These are phyloP conservation scores for Debaryomyces robertsiae DNA, from an alignment of 1,139 yeast species.

Conservation along the genomic window DNA sequence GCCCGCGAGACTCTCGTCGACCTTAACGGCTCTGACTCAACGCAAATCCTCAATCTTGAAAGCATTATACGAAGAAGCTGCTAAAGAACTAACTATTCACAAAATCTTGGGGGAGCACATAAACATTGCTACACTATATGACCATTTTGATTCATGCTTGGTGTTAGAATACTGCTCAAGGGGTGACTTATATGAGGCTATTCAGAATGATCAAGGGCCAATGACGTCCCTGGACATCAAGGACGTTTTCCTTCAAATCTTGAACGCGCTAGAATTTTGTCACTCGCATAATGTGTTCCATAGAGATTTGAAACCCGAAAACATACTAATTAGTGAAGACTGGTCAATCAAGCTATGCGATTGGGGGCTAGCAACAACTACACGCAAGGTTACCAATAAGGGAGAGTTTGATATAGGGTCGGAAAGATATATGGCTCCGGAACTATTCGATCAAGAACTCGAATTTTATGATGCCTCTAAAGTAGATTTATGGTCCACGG, in stretches of 20 bases:
- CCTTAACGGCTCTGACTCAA: conserved; percentile 13
- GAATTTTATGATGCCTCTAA: conserved; percentile 79
- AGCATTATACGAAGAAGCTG: conserved; percentile 61
- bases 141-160: conserved; percentile 78
- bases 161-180: conserved; percentile 85
- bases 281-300: conserved; percentile 77
- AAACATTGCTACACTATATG: conserved; percentile 67
- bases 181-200: conserved; percentile 94
- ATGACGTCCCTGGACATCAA: conserved; percentile 72
- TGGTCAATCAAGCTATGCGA: conserved; percentile 84
- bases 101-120: conserved; percentile 65
- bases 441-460: conserved; percentile 64
- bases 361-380: conserved; percentile 88
- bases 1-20: conserved; percentile 37
- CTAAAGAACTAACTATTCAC: conserved; percentile 78
- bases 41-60: conserved; percentile 32
- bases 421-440: conserved; percentile 98
- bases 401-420: conserved; percentile 89
- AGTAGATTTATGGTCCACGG: conserved; percentile 92
- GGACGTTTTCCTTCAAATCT: conserved; percentile 73
- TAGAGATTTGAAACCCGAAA: conserved; percentile 90
- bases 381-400: conserved; percentile 49
- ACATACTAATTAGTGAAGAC: conserved; percentile 75
- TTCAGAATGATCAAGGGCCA: conserved; percentile 80
- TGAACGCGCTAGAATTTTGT: conserved; percentile 77